Conservation (phyloP, 2,329 filamentous ascomycete species). For the Dactylellina leptospora region DNA sequence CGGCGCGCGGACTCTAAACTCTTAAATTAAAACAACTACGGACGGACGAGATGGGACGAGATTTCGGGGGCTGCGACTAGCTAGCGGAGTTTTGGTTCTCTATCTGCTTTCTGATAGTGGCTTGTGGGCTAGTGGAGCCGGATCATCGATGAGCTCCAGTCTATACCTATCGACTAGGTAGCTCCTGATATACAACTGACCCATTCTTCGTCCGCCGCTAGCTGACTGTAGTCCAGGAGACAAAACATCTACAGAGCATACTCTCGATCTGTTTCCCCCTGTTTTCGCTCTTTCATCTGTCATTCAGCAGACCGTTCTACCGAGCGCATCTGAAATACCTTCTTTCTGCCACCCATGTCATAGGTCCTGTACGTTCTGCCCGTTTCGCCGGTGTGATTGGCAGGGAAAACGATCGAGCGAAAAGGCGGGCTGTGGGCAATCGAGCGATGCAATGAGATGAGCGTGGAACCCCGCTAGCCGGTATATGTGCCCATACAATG, state of each 20-base stretch:
- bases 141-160: constrained; percentile 14
- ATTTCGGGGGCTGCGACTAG: constrained; percentile 5
- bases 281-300: not conserved
- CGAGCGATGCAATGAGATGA: constrained; percentile 46
- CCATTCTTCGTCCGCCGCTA: not conserved
- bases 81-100: constrained; percentile 11
- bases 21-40: not conserved
- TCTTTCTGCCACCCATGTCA: constrained; percentile 46
- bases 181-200: constrained; percentile 29
- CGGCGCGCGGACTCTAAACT: too few species aligned
- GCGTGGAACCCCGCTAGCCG: constrained; percentile 45
- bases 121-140: constrained; percentile 4
- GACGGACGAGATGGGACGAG: constrained; percentile 36
- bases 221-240: too few species aligned
- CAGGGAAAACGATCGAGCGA: constrained; percentile 24
- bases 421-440: constrained; percentile 10
- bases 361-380: constrained; percentile 7
- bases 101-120: constrained; percentile 14
- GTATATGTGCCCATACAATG: not conserved
- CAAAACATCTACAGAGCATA: not conserved
- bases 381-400: constrained; percentile 38
- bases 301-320: not conserved
- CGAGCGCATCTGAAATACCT: constrained; percentile 7
- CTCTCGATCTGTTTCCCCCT: constrained; percentile 4
- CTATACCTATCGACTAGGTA: too few species aligned